phyloP scores from a whole-genome alignment of 139 green algal species.

The Chara braunii region DNA sequence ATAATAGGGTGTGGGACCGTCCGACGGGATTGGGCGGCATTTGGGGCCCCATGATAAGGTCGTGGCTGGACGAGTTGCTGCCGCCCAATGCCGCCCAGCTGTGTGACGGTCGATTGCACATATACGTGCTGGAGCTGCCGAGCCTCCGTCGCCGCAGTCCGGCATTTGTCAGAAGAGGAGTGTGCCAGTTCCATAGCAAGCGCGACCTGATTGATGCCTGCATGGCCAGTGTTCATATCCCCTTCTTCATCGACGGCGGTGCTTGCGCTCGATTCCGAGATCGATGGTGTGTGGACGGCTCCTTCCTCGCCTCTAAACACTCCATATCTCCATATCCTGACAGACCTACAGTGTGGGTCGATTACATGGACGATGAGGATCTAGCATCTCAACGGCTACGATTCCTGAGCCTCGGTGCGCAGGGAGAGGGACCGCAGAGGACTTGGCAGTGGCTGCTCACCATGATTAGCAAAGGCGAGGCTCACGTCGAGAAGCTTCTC shows the following conservation, averaged over 20 bases:
- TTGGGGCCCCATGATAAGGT: slow-evolving; percentile 57
- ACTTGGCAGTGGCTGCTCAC: slow-evolving; percentile 37
- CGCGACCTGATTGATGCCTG: slow-evolving; percentile 56
- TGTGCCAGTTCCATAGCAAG: slow-evolving; percentile 46
- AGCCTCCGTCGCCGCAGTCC: slow-evolving; percentile 7
- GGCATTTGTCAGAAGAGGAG: slow-evolving; percentile 6
- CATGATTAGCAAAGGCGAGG: slow-evolving; percentile 31
- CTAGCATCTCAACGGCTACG: slow-evolving; percentile 6
- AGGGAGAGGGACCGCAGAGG: slow-evolving; percentile 2
- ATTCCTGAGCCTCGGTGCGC: slow-evolving; percentile 26
- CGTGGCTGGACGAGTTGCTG: slow-evolving; percentile 64
- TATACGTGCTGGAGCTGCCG: slow-evolving; percentile 36
- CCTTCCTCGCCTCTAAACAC: slow-evolving; percentile 30
- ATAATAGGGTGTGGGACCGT: slow-evolving; percentile 18
- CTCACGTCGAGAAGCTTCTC: slow-evolving; percentile 4
- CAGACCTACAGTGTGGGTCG: slow-evolving; percentile 12
- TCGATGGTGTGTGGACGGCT: slow-evolving; percentile 50
- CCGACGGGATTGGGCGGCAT: slow-evolving; percentile 52
- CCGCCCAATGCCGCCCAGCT: slow-evolving; percentile 52
- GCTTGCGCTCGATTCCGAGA: slow-evolving; percentile 39
- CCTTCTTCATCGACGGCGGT: slow-evolving; percentile 59
- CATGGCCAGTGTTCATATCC: slow-evolving; percentile 57
- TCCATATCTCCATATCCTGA: slow-evolving; percentile 3
- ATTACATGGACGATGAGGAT: slow-evolving; percentile 24
- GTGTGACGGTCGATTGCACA: slow-evolving; percentile 37